Percentiles rank a stretch among this genome's conserved stretches.
Conservation (phyloP, 371 early-diverging fungal genomes). For the Actinomortierella ambigua region DNA sequence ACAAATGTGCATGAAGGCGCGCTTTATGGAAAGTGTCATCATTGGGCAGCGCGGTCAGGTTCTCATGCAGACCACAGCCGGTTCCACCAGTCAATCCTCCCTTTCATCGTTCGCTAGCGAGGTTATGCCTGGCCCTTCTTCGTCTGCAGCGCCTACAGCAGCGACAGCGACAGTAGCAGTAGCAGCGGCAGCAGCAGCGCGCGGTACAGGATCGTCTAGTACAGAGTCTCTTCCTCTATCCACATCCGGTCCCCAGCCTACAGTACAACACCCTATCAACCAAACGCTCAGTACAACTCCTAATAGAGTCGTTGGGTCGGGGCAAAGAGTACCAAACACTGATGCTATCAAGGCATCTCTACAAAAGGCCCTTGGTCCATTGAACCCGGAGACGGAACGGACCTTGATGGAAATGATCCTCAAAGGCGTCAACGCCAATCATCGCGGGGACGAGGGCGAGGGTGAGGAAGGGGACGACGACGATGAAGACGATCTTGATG, state of each 20-base stretch:
- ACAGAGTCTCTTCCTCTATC: no score
- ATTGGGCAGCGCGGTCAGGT: constrained; percentile 8
- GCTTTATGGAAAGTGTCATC: constrained; percentile 27
- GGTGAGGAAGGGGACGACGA: background rate
- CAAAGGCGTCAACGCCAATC: background rate
- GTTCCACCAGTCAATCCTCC: background rate
- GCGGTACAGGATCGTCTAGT: no score
- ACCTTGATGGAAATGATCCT: background rate
- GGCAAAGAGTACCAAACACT: background rate
- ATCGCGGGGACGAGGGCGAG: background rate
- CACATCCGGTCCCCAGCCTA: no score
- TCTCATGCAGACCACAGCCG: background rate
- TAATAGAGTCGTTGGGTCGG: no score
- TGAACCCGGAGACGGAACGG: constrained; percentile 1
- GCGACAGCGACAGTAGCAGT: background rate
- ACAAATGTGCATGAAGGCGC: constrained; percentile 18
- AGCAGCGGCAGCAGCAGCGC: background rate
- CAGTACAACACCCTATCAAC: background rate
- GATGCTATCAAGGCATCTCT: background rate
- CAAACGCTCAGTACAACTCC: no score
- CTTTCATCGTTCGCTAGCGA: background rate
- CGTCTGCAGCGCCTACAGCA: background rate
- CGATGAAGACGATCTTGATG: background rate
- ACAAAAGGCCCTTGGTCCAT: constrained; percentile 1
- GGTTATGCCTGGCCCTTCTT: background rate